Percentiles rank a stretch among this genome's conserved stretches.
phyloP scores from a whole-genome alignment of 805 yeast species.

The Ogataea polymorpha region DNA sequence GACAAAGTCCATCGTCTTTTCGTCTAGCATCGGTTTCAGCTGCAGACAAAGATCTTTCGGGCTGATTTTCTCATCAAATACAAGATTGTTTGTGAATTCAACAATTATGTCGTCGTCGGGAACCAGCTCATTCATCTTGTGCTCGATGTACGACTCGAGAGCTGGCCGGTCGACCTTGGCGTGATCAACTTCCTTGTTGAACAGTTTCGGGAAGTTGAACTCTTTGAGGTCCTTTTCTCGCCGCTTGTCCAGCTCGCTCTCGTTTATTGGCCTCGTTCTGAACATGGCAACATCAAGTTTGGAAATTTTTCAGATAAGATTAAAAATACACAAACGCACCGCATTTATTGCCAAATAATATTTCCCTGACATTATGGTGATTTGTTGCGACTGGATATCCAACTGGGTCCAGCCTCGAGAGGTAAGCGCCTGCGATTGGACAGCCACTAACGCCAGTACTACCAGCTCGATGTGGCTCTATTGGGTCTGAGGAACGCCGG shows the following conservation, averaged over 20 bases:
- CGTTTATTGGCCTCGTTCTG: constrained; percentile 14
- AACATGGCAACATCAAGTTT: constrained; percentile 8
- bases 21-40: constrained; percentile 43
- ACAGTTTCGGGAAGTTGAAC: constrained; percentile 36
- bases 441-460: constrained; percentile 16
- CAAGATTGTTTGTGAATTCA: constrained; percentile 43
- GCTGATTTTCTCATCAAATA: constrained; percentile 36
- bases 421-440: constrained; percentile 12
- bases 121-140: constrained; percentile 33
- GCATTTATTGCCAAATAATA: not conserved
- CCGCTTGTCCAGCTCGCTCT: constrained; percentile 15
- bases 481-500: constrained; percentile 33
- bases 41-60: constrained; percentile 42
- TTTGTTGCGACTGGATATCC: constrained; percentile 3
- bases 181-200: constrained; percentile 35
- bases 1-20: constrained; percentile 39
- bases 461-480: constrained; percentile 26
- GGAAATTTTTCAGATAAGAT: constrained; percentile 9
- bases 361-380: not conserved
- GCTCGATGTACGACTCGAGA: constrained; percentile 40
- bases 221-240: constrained; percentile 14
- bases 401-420: constrained; percentile 16
- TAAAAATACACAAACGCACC: not conserved
- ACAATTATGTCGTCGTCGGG: constrained; percentile 51
- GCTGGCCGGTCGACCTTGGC: constrained; percentile 37